These are phyloP conservation scores for Neoboletus subvelutipes DNA, from an alignment of 768 basidiomycete genomes.

Conservation along the genomic window DNA sequence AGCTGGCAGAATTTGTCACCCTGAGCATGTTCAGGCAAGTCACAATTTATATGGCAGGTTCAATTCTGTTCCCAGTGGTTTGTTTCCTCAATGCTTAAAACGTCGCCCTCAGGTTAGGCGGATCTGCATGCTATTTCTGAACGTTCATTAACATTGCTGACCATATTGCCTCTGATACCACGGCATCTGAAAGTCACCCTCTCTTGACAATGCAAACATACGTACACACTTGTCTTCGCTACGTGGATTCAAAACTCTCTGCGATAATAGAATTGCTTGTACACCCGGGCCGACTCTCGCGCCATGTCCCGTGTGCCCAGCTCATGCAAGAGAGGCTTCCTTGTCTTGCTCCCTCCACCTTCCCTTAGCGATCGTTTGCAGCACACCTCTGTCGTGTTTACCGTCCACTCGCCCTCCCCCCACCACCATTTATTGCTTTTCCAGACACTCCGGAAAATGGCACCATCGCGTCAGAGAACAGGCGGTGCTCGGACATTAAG, in stretches of 20 bases:
- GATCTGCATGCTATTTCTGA: not conserved
- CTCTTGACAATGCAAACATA: too few relatives aligned
- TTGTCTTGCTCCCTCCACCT: constrained; percentile 4
- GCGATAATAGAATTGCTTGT: constrained; percentile 9
- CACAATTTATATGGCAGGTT: not conserved
- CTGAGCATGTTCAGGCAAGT: not conserved
- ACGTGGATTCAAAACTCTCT: not conserved
- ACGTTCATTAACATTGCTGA: not conserved
- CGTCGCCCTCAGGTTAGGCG: not conserved
- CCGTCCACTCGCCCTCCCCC: not conserved
- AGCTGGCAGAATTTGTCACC: not conserved
- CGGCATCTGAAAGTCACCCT: not conserved
- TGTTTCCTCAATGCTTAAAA: not conserved
- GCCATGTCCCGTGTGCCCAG: not conserved
- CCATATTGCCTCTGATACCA: not conserved
- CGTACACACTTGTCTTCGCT: too few relatives aligned
- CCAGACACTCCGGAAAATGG: too few relatives aligned
- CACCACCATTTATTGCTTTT: too few relatives aligned
- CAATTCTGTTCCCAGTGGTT: not conserved
- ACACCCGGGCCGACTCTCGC: not conserved
- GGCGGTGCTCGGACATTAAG: constrained; percentile 83
- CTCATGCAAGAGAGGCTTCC: constrained; percentile 5
- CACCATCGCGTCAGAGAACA: constrained; percentile 90
- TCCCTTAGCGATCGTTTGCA: not conserved
- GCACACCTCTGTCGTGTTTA: not conserved